A percentile compares a stretch with the other conserved stretches of the same genome.
Conservation (phyloP, 2,329 filamentous ascomycete species). For the Alternaria ventricosa region DNA sequence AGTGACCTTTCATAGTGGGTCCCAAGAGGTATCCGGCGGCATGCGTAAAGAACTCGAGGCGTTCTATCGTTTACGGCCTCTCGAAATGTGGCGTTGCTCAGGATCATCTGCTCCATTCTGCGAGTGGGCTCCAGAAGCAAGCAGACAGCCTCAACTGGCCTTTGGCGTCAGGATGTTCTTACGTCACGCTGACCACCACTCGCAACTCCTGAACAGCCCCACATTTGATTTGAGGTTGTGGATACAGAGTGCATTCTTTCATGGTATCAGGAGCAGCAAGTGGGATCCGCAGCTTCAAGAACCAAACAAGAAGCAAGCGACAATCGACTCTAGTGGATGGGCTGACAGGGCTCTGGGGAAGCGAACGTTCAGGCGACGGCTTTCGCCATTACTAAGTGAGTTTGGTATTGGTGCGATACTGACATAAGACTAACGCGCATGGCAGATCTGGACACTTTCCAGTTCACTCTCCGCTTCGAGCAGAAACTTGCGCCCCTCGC, state of each 20-base stretch:
- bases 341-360: not conserved
- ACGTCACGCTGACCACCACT: constrained; percentile 8
- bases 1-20: constrained; percentile 8
- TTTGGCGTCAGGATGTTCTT: constrained; percentile 9
- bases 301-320: not conserved
- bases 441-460: constrained; percentile 1
- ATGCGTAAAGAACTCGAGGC: constrained; percentile 11
- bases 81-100: constrained; percentile 1
- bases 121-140: constrained; percentile 1
- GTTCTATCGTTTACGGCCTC: not conserved
- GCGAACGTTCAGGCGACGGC: not conserved
- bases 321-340: not conserved
- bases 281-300: not conserved
- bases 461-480: not conserved
- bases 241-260: constrained; percentile 15
- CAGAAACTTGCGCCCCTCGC: not conserved
- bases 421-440: not conserved
- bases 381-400: constrained; percentile 6
- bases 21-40: not conserved
- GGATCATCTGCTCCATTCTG: not conserved
- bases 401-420: not conserved
- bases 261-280: not conserved
- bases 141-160: not conserved
- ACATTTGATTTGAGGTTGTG: constrained; percentile 10
- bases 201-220: constrained; percentile 14